Percentiles rank a stretch among this genome's conserved stretches.
Evolutionary conservation across 441 rosid species (phyloP).

Genomic region (Rhodomyrtus psidioides): DNA sequence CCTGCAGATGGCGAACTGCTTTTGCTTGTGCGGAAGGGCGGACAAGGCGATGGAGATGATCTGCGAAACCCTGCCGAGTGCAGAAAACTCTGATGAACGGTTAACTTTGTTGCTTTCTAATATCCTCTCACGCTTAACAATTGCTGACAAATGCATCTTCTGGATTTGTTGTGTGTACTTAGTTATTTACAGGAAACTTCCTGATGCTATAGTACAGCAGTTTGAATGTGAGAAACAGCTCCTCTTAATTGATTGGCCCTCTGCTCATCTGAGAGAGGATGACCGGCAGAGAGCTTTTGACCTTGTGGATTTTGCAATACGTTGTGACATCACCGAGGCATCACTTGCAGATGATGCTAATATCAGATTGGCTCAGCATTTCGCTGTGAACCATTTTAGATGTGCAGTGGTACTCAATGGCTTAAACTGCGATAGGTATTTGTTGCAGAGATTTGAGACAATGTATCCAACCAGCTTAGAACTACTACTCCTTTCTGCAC

Average conservation of each 20-base stretch:
- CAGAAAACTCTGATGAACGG: conserved; percentile 51
- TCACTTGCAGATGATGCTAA: neutral
- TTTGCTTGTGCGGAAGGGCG: conserved; percentile 69
- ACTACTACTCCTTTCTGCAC: conserved; percentile 52
- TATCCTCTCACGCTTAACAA: conserved; percentile 76
- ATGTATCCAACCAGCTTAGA: conserved; percentile 64
- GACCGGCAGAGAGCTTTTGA: conserved; percentile 3
- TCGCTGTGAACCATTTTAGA: conserved; percentile 25
- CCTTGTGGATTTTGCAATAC: conserved; percentile 2
- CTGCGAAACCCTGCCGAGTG: conserved; percentile 28
- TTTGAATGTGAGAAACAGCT: conserved; percentile 10
- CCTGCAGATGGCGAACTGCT: conserved; percentile 82
- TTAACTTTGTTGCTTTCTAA: conserved; percentile 56
- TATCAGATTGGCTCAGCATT: conserved; percentile 25
- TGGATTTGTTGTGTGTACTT: conserved; percentile 99
- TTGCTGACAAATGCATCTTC: conserved; percentile 92
- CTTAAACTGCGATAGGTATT: conserved; percentile 27
- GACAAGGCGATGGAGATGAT: conserved; percentile 57
- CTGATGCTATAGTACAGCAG: conserved; percentile 14
- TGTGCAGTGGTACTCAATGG: conserved; percentile 54
- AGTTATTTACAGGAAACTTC: conserved; percentile 30
- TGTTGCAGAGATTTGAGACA: conserved; percentile 47
- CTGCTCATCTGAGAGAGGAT: conserved; percentile 4
- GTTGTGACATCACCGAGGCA: neutral
- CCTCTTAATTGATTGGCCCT: conserved; percentile 11